Percentiles rank a stretch among this genome's conserved stretches.
Conservation (phyloP, 208 protist genomes). For the Acanthamoeba polyphaga region DNA sequence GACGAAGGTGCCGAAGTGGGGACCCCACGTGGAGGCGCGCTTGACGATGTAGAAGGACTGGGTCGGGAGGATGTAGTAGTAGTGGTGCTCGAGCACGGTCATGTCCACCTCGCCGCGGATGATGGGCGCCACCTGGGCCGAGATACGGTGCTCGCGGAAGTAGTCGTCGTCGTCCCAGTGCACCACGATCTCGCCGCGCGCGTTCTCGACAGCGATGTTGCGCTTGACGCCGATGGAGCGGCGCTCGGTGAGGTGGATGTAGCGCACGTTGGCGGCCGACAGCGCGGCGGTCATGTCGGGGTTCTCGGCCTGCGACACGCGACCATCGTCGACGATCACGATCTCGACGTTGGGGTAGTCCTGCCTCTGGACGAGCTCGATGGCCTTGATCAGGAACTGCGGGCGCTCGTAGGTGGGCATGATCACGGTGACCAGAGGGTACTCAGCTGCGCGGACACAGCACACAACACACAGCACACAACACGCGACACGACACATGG, state of each 20-base stretch:
- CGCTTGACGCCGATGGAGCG: constrained; percentile 46
- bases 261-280: background rate
- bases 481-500: too few relatives aligned
- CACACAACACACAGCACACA: background rate
- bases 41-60: constrained; percentile 12
- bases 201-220: constrained; percentile 13
- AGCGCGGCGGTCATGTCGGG: background rate
- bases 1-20: constrained; percentile 47
- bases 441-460: background rate
- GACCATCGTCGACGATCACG: constrained; percentile 22
- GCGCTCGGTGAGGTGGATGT: constrained; percentile 35
- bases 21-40: constrained; percentile 20
- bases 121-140: constrained; percentile 30
- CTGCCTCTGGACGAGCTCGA: constrained; percentile 39
- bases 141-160: constrained; percentile 57
- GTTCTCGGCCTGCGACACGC: constrained; percentile 19
- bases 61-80: constrained; percentile 21
- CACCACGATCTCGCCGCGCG: constrained; percentile 24
- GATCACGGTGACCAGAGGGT: constrained; percentile 35
- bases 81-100: constrained; percentile 54
- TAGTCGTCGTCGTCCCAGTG: constrained; percentile 55
- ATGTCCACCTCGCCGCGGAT: constrained; percentile 46
- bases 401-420: constrained; percentile 36
- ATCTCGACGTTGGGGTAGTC: constrained; percentile 42
- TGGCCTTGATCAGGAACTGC: constrained; percentile 2